Evolutionary conservation across 257 asterid genomes (phyloP).

Genomic region (Capsicum rhomboideum): DNA sequence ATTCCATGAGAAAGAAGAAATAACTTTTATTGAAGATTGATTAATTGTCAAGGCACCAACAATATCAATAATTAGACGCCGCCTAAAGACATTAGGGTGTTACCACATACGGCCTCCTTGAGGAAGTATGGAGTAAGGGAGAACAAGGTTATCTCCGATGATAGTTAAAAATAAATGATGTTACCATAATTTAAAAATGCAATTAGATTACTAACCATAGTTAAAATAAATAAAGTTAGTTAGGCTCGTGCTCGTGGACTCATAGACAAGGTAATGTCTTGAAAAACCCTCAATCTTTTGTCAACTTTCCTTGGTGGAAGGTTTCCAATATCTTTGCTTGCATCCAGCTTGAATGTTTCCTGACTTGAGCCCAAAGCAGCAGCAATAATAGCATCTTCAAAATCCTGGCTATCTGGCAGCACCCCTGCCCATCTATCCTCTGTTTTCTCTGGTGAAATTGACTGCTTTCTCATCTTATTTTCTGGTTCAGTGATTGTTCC

Average conservation of each 20-base stretch:
- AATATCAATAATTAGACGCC: background rate
- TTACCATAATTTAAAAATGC: background rate
- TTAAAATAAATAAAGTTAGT: background rate
- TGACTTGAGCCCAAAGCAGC: constrained; percentile 43
- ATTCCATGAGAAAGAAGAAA: background rate
- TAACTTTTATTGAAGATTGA: background rate
- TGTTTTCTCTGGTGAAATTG: constrained; percentile 27
- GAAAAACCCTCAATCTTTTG: constrained; percentile 84
- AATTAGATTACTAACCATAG: background rate
- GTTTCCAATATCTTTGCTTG: constrained; percentile 2
- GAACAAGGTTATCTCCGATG: constrained; percentile 76
- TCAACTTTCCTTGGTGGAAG: constrained; percentile 42
- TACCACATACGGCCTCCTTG: background rate
- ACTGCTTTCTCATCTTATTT: constrained; percentile 30
- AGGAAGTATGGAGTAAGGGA: constrained; percentile 29
- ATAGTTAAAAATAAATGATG: background rate
- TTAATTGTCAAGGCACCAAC: background rate
- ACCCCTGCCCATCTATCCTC: constrained; percentile 40
- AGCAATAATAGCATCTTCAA: constrained; percentile 78
- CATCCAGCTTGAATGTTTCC: constrained; percentile 4
- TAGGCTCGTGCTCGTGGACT: constrained; percentile 30
- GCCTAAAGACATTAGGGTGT: background rate
- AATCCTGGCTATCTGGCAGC: constrained; percentile 69
- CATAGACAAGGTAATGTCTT: constrained; percentile 60
- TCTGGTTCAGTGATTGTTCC: constrained; percentile 26